Evolutionary conservation across 306 rosid species (phyloP).

Genomic region (Carpinus fangiana): DNA sequence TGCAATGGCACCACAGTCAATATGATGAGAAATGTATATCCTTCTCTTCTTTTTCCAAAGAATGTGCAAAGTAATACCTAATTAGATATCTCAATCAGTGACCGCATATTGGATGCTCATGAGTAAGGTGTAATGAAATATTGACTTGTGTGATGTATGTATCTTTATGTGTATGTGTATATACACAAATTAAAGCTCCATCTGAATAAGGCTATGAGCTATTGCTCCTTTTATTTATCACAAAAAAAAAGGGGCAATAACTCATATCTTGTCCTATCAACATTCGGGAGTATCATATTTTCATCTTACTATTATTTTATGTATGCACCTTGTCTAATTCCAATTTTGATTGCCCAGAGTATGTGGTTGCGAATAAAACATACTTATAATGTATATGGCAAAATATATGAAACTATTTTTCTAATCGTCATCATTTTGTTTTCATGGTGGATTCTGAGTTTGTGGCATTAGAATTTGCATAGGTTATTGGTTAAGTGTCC

Average conservation of each 20-base stretch:
- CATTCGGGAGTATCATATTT: neutral
- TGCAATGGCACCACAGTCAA: conserved; percentile 79
- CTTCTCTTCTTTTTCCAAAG: neutral
- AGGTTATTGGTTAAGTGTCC: neutral
- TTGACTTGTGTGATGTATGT: neutral
- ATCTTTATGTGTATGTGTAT: neutral
- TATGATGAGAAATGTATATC: conserved; percentile 58
- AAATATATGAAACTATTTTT: neutral
- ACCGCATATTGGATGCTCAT: neutral
- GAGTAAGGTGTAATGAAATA: neutral
- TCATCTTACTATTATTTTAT: neutral
- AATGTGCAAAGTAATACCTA: neutral
- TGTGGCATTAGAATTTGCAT: neutral
- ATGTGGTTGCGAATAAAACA: neutral
- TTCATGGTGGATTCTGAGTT: neutral
- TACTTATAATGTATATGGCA: neutral
- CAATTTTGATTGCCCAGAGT: neutral
- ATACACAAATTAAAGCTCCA: neutral
- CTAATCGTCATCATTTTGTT: neutral
- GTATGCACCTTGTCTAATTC: neutral
- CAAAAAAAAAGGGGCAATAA: neutral
- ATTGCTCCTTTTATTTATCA: too few species aligned
- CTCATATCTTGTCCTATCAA: neutral
- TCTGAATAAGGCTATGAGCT: neutral
- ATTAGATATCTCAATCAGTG: neutral